A percentile compares a stretch with the other conserved stretches of the same genome.
Evolutionary conservation across 2,329 filamentous ascomycete species (phyloP).

Genomic region (Colletotrichum viniferum): DNA sequence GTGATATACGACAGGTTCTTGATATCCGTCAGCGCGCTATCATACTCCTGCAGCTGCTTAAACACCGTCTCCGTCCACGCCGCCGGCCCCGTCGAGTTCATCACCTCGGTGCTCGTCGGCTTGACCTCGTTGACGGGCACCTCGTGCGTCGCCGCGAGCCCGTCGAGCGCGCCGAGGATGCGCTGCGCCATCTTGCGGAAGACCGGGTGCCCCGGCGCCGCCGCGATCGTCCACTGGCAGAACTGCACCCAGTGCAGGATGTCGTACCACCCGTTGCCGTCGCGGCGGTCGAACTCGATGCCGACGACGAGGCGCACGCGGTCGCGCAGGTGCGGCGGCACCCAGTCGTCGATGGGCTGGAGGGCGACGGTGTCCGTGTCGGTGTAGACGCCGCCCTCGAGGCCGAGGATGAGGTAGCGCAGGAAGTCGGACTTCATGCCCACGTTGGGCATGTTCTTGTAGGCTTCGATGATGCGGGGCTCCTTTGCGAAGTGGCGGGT

Average conservation of each 20-base stretch:
- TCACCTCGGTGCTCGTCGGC: slow-evolving; percentile 30
- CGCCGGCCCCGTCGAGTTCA: slow-evolving; percentile 34
- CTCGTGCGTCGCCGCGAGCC: neutral
- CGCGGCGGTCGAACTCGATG: slow-evolving; percentile 31
- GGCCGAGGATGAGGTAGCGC: slow-evolving; percentile 73
- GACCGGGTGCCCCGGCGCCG: slow-evolving; percentile 29
- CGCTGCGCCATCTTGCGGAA: slow-evolving; percentile 30
- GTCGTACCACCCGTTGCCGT: slow-evolving; percentile 25
- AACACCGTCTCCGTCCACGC: slow-evolving; percentile 36
- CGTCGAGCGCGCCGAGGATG: slow-evolving; percentile 26
- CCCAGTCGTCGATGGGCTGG: slow-evolving; percentile 36
- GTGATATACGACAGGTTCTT: slow-evolving; percentile 10
- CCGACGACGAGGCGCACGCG: slow-evolving; percentile 27
- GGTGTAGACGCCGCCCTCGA: slow-evolving; percentile 76
- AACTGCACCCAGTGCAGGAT: slow-evolving; percentile 27
- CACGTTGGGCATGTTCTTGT: slow-evolving; percentile 27
- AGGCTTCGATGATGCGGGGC: slow-evolving; percentile 23
- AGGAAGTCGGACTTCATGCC: slow-evolving; percentile 68
- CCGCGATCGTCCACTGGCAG: slow-evolving; percentile 26
- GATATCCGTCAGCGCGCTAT: slow-evolving; percentile 20
- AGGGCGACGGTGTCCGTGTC: slow-evolving; percentile 49
- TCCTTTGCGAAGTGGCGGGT: slow-evolving; percentile 20
- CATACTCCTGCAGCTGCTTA: slow-evolving; percentile 26
- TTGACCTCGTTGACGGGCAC: slow-evolving; percentile 14
- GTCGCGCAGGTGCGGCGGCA: slow-evolving; percentile 26